These are phyloP conservation scores for Scortechinia acanthostroma DNA, from an alignment of 2,329 filamentous ascomycete genomes.

Conservation along the genomic window DNA sequence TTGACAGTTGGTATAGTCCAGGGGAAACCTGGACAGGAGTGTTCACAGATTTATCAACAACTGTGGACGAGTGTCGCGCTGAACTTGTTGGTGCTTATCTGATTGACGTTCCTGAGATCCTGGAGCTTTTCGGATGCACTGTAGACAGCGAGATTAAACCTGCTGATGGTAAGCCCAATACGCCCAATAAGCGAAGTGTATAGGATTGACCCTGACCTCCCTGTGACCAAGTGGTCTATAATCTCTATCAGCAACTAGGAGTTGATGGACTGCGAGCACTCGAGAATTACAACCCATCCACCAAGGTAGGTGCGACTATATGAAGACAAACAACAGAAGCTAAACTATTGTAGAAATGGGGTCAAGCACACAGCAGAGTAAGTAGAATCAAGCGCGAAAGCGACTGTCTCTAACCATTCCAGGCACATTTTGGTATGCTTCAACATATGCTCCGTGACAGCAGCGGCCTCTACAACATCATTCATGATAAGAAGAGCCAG, in stretches of 20 bases:
- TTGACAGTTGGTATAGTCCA: conserved; percentile 50
- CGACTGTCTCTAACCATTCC: conserved; percentile 14
- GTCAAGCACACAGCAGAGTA: conserved; percentile 29
- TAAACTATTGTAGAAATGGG: conserved; percentile 25
- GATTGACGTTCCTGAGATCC: conserved; percentile 29
- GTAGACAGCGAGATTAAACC: conserved; percentile 21
- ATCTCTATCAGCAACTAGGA: conserved; percentile 28
- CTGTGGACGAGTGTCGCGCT: conserved; percentile 47
- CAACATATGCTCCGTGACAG: conserved; percentile 46
- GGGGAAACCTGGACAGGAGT: conserved; percentile 57
- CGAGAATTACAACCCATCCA: conserved; percentile 20
- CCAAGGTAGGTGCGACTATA: background rate
- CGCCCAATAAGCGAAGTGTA: no score
- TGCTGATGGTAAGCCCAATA: conserved; percentile 26
- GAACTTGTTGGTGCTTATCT: conserved; percentile 32
- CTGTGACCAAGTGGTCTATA: conserved; percentile 22
- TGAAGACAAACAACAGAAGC: background rate
- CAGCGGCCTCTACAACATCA: conserved; percentile 39
- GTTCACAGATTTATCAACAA: conserved; percentile 49
- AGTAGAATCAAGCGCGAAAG: conserved; percentile 4
- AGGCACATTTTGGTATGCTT: conserved; percentile 57
- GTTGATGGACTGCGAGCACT: conserved; percentile 29
- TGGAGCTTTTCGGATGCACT: conserved; percentile 30
- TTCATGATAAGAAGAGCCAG: conserved; percentile 30
- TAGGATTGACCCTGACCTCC: no score